Percentiles rank a stretch among this genome's conserved stretches.
Conservation (phyloP, 2,329 filamentous ascomycete genomes). For the Cercospora sp. region DNA sequence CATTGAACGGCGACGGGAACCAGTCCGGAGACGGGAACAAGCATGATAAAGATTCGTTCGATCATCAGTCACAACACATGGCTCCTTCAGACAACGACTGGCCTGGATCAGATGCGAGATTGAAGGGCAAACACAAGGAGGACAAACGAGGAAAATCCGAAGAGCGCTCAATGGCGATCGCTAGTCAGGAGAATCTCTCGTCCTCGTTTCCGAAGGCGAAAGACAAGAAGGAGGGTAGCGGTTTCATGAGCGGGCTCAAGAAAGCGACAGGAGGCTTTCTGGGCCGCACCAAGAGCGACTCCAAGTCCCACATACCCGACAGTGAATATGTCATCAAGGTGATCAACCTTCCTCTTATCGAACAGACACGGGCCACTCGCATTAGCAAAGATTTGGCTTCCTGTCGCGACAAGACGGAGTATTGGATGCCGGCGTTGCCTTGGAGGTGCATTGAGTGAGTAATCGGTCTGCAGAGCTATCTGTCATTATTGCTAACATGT, state of each 20-base stretch:
- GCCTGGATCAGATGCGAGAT: slow-evolving; percentile 29
- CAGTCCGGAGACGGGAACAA: slow-evolving; percentile 17
- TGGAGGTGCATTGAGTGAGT: slow-evolving; percentile 87
- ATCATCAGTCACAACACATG: slow-evolving; percentile 31
- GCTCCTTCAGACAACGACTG: slow-evolving; percentile 33
- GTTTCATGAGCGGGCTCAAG: slow-evolving; percentile 34
- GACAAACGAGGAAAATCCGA: slow-evolving; percentile 38
- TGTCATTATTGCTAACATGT: slow-evolving; percentile 20
- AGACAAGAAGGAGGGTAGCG: slow-evolving; percentile 30
- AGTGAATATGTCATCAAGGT: slow-evolving; percentile 83
- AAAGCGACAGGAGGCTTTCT: slow-evolving; percentile 34
- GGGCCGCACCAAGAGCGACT: slow-evolving; percentile 62
- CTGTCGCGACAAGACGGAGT: slow-evolving; percentile 93
- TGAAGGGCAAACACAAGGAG: slow-evolving; percentile 29
- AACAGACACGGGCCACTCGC: slow-evolving; percentile 85
- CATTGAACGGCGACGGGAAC: slow-evolving; percentile 17
- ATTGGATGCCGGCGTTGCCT: slow-evolving; percentile 96
- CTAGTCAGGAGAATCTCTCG: slow-evolving; percentile 32
- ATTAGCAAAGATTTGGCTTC: slow-evolving; percentile 87
- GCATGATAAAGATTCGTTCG: slow-evolving; percentile 26
- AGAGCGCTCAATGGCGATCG: slow-evolving; percentile 30
- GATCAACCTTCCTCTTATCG: slow-evolving; percentile 80
- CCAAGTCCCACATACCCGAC: slow-evolving; percentile 59
- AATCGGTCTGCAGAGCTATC: neutral
- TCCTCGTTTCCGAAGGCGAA: slow-evolving; percentile 24